phyloP scores from a whole-genome alignment of 176 grass and related monocot genomes.

The Dendrocalamus sinicus region DNA sequence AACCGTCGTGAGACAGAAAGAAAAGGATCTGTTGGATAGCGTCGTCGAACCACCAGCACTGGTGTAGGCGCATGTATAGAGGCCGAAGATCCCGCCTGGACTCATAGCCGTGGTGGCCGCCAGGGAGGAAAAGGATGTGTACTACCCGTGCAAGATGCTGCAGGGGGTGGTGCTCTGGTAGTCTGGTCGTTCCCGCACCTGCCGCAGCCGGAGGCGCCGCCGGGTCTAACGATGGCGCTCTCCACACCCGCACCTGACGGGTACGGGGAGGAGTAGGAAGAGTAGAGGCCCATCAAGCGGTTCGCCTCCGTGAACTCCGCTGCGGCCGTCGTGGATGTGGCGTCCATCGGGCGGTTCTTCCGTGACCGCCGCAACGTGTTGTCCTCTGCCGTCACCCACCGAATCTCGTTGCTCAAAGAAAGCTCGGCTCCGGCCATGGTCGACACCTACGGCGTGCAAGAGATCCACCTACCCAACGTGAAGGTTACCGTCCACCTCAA shows the following conservation, averaged over 20 bases:
- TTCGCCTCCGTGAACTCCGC: constrained; percentile 63
- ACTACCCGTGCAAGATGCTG: constrained; percentile 48
- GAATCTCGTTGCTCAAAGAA: constrained; percentile 84
- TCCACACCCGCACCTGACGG: constrained; percentile 41
- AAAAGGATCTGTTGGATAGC: not conserved
- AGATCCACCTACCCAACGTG: constrained; percentile 81
- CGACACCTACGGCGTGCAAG: constrained; percentile 48
- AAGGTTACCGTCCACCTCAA: constrained; percentile 87
- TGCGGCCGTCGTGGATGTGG: constrained; percentile 59
- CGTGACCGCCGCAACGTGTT: constrained; percentile 63
- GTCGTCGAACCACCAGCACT: not conserved
- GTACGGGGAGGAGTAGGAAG: not conserved
- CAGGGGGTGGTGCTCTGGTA: constrained; percentile 55
- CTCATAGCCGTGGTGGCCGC: not conserved
- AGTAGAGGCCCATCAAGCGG: constrained; percentile 57
- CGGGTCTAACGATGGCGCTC: constrained; percentile 48
- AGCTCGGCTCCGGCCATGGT: not conserved
- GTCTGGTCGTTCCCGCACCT: constrained; percentile 66
- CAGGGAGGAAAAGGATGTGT: constrained; percentile 10
- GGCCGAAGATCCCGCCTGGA: not conserved
- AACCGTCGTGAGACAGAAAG: not conserved
- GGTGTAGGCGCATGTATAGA: not conserved
- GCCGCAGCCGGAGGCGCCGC: constrained; percentile 79
- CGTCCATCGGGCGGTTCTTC: constrained; percentile 69
- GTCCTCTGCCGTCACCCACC: constrained; percentile 75